These are phyloP conservation scores for Physcomitrellopsis africana DNA, from an alignment of 225 moss, liverwort and hornwort species.

Conservation along the genomic window DNA sequence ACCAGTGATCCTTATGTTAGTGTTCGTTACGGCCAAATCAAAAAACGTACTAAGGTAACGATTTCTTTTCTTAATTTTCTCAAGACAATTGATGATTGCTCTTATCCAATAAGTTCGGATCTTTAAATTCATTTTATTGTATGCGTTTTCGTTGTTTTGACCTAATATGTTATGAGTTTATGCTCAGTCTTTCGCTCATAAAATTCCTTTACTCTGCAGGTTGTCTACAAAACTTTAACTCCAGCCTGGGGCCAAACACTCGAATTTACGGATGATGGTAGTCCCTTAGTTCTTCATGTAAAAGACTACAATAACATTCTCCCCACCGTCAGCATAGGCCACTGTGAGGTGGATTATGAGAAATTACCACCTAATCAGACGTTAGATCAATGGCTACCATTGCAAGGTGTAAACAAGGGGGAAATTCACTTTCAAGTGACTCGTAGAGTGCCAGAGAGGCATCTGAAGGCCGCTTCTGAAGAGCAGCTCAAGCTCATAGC, in stretches of 20 bases:
- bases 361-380: slow-evolving; percentile 72
- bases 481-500: slow-evolving; percentile 28
- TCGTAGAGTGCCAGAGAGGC: slow-evolving; percentile 66
- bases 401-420: slow-evolving; percentile 75
- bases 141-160: no score
- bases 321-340: slow-evolving; percentile 77
- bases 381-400: slow-evolving; percentile 70
- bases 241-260: slow-evolving; percentile 81
- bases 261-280: slow-evolving; percentile 81
- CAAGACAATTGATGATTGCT: no score
- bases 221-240: slow-evolving; percentile 74
- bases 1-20: slow-evolving; percentile 92
- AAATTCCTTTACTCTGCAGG: slow-evolving; percentile 39
- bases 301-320: slow-evolving; percentile 84
- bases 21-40: slow-evolving; percentile 83
- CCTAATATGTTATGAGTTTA: no score
- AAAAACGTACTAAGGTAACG: slow-evolving; percentile 79
- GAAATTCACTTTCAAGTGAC: slow-evolving; percentile 84
- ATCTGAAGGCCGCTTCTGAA: slow-evolving; percentile 25
- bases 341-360: slow-evolving; percentile 79
- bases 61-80: background rate
- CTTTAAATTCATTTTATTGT: no score
- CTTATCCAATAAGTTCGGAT: no score
- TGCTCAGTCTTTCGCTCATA: no score
- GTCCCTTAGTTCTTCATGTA: slow-evolving; percentile 79